These are phyloP conservation scores for Perkinsus olseni DNA, from an alignment of 169 alveolate species.

Conservation along the genomic window DNA sequence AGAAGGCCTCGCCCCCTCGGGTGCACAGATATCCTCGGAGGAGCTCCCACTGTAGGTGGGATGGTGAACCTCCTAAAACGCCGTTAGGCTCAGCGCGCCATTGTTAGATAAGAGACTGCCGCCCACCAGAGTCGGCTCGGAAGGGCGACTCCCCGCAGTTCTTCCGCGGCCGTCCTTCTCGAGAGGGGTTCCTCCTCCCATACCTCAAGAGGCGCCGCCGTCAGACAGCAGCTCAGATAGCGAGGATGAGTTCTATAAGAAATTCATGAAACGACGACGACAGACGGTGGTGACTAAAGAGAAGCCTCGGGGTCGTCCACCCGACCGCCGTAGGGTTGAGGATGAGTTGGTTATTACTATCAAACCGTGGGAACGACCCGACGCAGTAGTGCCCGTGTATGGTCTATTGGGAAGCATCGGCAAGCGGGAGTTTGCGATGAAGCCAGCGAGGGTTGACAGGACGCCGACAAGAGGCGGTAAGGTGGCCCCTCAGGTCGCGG, in stretches of 20 bases:
- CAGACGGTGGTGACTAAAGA: not conserved
- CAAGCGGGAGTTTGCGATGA: not conserved
- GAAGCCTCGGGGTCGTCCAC: not conserved
- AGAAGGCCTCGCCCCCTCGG: no score
- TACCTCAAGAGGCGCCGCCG: not conserved
- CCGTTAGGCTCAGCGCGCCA: no score
- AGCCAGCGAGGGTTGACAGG: not conserved
- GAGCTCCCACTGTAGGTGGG: no score
- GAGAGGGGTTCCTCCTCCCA: not conserved
- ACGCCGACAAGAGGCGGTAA: no score
- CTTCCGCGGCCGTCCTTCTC: not conserved
- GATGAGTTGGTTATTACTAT: not conserved
- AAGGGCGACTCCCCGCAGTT: not conserved
- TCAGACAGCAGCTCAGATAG: not conserved
- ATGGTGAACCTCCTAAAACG: no score
- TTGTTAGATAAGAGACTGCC: no score
- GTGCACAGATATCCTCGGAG: no score
- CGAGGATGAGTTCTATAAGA: not conserved
- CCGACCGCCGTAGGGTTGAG: not conserved
- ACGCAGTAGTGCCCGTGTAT: not conserved
- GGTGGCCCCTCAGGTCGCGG: no score
- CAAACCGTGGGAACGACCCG: not conserved
- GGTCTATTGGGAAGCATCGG: not conserved
- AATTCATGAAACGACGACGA: not conserved
- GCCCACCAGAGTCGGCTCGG: no score